Evolutionary conservation across 2,329 filamentous ascomycete genomes (phyloP).

Genomic region (Talaromyces sp.): DNA sequence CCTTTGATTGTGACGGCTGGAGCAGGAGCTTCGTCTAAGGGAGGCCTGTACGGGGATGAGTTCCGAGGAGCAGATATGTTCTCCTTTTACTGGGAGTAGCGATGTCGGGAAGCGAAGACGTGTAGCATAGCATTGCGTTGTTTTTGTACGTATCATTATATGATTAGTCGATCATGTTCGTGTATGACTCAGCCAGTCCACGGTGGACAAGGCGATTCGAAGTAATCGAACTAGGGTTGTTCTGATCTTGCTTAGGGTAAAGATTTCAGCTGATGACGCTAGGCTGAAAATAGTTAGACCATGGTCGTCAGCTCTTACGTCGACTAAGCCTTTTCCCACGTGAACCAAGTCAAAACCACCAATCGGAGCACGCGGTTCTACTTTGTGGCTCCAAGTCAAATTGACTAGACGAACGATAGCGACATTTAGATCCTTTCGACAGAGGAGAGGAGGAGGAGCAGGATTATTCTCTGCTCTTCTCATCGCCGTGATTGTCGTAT

Average conservation of each 20-base stretch:
- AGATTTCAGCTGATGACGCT: background rate
- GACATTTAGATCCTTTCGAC: background rate
- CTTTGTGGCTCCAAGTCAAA: background rate
- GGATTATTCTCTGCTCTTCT: background rate
- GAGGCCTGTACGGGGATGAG: conserved; percentile 14
- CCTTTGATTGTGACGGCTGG: conserved; percentile 18
- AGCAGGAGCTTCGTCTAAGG: conserved; percentile 12
- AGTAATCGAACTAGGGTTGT: background rate
- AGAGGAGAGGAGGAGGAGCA: background rate
- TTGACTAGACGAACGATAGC: background rate
- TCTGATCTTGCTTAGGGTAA: background rate
- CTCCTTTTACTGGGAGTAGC: conserved; percentile 17
- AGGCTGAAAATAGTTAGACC: background rate
- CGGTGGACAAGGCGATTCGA: too few species aligned
- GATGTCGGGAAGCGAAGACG: background rate
- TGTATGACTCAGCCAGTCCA: background rate
- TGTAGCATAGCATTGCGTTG: background rate
- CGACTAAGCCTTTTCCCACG: background rate
- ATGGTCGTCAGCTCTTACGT: background rate
- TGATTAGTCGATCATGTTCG: background rate
- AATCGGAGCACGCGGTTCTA: background rate
- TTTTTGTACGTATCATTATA: background rate
- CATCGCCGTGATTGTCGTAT: background rate
- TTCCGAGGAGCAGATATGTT: conserved; percentile 12
- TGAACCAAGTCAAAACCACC: background rate